Base-by-base conservation (phyloP, 805 yeast species). In the Tetrapisispora iriomotensis region DNA sequence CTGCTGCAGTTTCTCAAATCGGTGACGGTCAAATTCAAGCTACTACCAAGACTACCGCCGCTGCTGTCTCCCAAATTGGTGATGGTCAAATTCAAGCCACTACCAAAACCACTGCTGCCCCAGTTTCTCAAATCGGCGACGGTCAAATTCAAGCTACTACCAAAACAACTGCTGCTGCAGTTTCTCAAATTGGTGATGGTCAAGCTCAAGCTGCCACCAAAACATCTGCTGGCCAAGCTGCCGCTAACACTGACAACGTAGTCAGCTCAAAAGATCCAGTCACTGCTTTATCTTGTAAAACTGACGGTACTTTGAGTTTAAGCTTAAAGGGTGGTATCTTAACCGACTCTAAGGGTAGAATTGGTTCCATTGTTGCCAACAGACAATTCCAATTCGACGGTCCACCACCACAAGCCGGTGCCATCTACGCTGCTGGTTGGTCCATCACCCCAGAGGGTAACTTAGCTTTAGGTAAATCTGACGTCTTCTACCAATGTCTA, bases 331-430 rank as follows among this genome's bases (percentile, higher is more conserved):
- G 50, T 19, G 60, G 74, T 41, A 50, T 72, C 30, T 65, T 78
- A 49, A 67, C 58, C 12, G 83, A 77, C 51, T 50, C 68, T 17
- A 47, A 62, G 43, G 78, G 77, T 32, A 73, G 83, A 68, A 61
- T 77, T 47, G 82, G 82, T 45, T 71, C 82, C 33, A 75, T 77
- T 61, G 82, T 77, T 47, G 74, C 82, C 35, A 77, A 76, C 74
- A 68, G 77, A 64, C 84, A 77, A 66, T 75, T 77, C 70, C 82
- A 77, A 64, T 77, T 76, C 52, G 82, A 77, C 55, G 82, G 82
- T 48, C 81, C 81, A 39, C 79, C 81, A 60, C 82, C 82, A 45
- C 82, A 77, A 67, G 79, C 76, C 22, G 79, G 77, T 54, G 66
- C 77, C 38, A 66, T 72, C 50, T 71, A 68, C 49, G 77, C 80